Base-by-base conservation (phyloP, 306 rosid species). In the Trifolium subterraneum region DNA sequence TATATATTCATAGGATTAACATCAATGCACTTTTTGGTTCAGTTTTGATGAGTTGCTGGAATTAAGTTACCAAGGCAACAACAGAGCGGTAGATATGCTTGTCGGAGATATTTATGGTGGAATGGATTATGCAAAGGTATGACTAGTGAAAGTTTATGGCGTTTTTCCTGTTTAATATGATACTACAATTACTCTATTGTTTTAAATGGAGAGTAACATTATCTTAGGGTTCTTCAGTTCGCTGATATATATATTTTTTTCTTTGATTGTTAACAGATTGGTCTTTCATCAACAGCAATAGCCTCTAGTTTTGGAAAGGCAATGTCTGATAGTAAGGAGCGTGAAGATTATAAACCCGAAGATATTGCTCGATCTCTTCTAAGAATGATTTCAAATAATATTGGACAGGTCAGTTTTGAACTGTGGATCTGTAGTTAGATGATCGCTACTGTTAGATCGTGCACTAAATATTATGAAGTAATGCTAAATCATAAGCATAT, bases 241-340 rank as follows among this genome's bases (percentile, higher is more conserved):
- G 39, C 78, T 75, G 72, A 35, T 25, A 23, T 22, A 58, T 77
- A 20, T 39, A 51, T 69, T 29, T 69, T 29, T 65, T 79, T 65
- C 64, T 62, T 42, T 74, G 14, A 27, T 81, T 65, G 74, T 50
- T 82, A 76, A 52, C 93, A 94, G 99, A 65, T 90, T 36, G 97
- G 97, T 52, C 97, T 92, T 77, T 56, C 90, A 60, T 87, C 99
- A 62, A 92, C 96, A 64, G 60, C 97, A 66, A 94, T 92, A 80
- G 99, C 99, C 74, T 94, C 97, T 80, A 94, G 99, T 85, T 94
- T 94, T 78, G 97, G 99, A 79, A 94, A 84, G 89, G 89, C 93
- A 68, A 84, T 94, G 68, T 92, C 97, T 77, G 88, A 89, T 58
- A 82, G 80, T 42, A 94, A 82, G 87, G 90, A 83, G 78, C 84